phyloP scores from a whole-genome alignment of 2,329 filamentous ascomycete species.

The Xylaria sp. region DNA sequence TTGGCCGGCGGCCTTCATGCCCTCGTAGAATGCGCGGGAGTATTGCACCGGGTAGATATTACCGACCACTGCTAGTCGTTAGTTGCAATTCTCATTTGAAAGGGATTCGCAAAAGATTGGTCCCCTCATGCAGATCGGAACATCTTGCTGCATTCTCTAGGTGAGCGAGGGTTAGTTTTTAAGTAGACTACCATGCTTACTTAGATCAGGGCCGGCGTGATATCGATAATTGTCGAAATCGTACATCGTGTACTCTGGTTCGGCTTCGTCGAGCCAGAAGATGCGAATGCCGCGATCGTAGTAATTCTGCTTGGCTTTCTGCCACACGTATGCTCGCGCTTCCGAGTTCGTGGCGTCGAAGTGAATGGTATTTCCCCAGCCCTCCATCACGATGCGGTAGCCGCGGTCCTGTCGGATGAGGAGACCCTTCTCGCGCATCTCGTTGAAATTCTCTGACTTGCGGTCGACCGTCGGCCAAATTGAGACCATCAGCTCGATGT shows the following conservation, averaged over 20 bases:
- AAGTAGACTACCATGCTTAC: conserved; percentile 10
- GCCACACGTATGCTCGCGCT: conserved; percentile 69
- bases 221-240: conserved; percentile 76
- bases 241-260: conserved; percentile 72
- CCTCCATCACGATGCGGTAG: conserved; percentile 67
- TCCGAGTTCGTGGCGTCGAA: conserved; percentile 73
- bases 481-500: conserved; percentile 74
- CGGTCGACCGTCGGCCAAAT: conserved; percentile 75
- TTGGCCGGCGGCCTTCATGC: conserved; percentile 61
- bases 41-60: conserved; percentile 65
- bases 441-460: conserved; percentile 66
- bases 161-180: background rate
- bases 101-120: background rate
- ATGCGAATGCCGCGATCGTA: conserved; percentile 69
- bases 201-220: conserved; percentile 62
- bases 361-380: conserved; percentile 67
- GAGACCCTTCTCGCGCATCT: conserved; percentile 70
- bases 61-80: conserved; percentile 54
- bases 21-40: conserved; percentile 65
- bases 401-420: conserved; percentile 71
- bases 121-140: conserved; percentile 20
- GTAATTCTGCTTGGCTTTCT: conserved; percentile 69
- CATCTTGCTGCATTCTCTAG: background rate
- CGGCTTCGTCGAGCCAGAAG: conserved; percentile 77
- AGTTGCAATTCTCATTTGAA: background rate